Evolutionary conservation across 2,329 filamentous ascomycete genomes (phyloP).

Genomic region (Arthroderma sp.): DNA sequence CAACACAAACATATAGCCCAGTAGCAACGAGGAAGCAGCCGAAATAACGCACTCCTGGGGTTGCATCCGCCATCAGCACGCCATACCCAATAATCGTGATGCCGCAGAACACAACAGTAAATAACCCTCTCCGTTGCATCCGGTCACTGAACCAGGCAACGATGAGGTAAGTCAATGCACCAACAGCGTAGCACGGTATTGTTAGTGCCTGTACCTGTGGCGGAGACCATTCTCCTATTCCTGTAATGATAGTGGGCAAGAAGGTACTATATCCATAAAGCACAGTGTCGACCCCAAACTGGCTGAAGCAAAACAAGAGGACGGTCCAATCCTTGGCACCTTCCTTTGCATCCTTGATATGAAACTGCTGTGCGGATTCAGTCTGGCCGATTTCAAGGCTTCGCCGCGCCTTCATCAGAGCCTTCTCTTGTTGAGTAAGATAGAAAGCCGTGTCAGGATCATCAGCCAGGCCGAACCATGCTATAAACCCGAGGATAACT

Average conservation of each 20-base stretch:
- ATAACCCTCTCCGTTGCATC: conserved; percentile 51
- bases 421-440: conserved; percentile 45
- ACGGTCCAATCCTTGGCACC: conserved; percentile 65
- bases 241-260: conserved; percentile 63
- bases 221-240: conserved; percentile 48
- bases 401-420: conserved; percentile 41
- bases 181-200: conserved; percentile 63
- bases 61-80: conserved; percentile 48
- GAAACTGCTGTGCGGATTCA: conserved; percentile 39
- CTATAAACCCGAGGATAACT: conserved; percentile 42
- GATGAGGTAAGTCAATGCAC: conserved; percentile 54
- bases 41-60: conserved; percentile 56
- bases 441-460: conserved; percentile 52
- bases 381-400: conserved; percentile 38
- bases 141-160: conserved; percentile 52
- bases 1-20: conserved; percentile 52
- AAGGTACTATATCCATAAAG: conserved; percentile 69
- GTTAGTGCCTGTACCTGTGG: conserved; percentile 62
- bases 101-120: conserved; percentile 47
- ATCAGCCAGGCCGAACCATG: conserved; percentile 50
- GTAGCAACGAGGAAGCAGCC: conserved; percentile 64
- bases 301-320: conserved; percentile 53
- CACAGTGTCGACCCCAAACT: conserved; percentile 65
- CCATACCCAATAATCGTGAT: conserved; percentile 57
- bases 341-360: conserved; percentile 50